Base-by-base conservation (phyloP, 148 eudicot species). In the Mesembryanthemum crystallinum region DNA sequence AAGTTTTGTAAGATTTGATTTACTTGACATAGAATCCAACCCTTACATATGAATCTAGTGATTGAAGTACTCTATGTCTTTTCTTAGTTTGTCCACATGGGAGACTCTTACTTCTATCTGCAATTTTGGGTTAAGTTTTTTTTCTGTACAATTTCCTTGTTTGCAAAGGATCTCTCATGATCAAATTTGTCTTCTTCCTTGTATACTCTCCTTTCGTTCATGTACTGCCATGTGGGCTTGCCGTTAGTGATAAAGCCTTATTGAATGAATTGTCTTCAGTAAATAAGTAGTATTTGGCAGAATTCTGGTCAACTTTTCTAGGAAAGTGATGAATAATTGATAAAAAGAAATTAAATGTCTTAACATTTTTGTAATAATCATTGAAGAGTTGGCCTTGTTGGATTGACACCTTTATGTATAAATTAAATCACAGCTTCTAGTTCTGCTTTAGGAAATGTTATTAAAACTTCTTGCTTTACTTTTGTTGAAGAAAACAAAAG, bases 221-320 rank as follows among this genome's bases (percentile, higher is more conserved):
- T 35, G 60, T 32, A 61, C 45, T 75, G 20, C 55, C 73, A 29
- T 76, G 57, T 58, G 73, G 32, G 65, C 27, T 60, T 60, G 57
- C n/a, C 42, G 55, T 72, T 72, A 39, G 66, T 59, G 65, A 25
- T 58, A 32, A 18, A 39, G 20, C 47, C 54, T 59, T 73, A 60
- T 73, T 18, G 55, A 39, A 29, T 73, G 55, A 3, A 18, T 61
- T 52, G 21, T 25, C 27, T 57, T 71, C 73, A 30, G 9, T 57
- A 7, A 24, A 13, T 43, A 11, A 27, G 24, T 10, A 13, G 13
- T 13, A 7, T 23, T 24, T 14, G 61, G 42, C 9, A 24, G 29
- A 71, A 17, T 21, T 9, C 3, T 20, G 3, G 8, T 32, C 8
- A 10, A 13, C 9, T 20, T 55, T 71, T 12, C 10, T 28, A 9